phyloP scores from a whole-genome alignment of 2,329 filamentous ascomycete species.

The Clonostachys byssicola region DNA sequence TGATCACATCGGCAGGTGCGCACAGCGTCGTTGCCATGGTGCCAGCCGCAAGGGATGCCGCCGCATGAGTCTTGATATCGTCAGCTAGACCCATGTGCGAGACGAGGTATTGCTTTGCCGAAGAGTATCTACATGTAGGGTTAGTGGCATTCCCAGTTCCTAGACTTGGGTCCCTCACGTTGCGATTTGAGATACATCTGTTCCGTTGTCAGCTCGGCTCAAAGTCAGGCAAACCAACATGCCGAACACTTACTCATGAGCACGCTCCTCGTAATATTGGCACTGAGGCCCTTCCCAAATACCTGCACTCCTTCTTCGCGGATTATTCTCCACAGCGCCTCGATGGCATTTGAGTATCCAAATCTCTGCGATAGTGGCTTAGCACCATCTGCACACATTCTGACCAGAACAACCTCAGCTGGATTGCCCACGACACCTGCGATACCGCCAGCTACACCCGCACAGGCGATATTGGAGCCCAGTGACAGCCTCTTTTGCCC shows the following conservation, averaged over 20 bases:
- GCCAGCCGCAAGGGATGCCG: constrained; percentile 33
- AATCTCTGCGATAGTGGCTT: constrained; percentile 27
- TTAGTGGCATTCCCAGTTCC: not conserved
- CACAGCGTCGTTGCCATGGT: constrained; percentile 40
- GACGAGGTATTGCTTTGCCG: constrained; percentile 24
- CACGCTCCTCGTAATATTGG: constrained; percentile 34
- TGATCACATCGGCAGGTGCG: constrained; percentile 37
- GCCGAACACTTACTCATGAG: constrained; percentile 31
- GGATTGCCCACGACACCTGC: constrained; percentile 40
- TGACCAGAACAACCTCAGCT: constrained; percentile 33
- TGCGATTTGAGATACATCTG: constrained; percentile 38
- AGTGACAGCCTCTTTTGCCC: constrained; percentile 22
- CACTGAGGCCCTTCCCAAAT: constrained; percentile 29
- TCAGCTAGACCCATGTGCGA: constrained; percentile 21
- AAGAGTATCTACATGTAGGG: constrained; percentile 18
- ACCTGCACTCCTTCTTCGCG: constrained; percentile 30
- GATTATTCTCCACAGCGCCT: constrained; percentile 23
- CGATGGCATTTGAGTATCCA: constrained; percentile 28
- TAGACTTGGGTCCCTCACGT: constrained; percentile 16
- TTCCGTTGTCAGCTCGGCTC: constrained; percentile 6
- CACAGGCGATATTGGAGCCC: constrained; percentile 27
- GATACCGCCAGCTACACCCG: constrained; percentile 31
- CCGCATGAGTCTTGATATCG: constrained; percentile 31
- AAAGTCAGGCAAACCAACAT: not conserved
- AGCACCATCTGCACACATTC: constrained; percentile 41